Conservation (phyloP, 768 basidiomycete genomes). For the Phallus indusiatus region DNA sequence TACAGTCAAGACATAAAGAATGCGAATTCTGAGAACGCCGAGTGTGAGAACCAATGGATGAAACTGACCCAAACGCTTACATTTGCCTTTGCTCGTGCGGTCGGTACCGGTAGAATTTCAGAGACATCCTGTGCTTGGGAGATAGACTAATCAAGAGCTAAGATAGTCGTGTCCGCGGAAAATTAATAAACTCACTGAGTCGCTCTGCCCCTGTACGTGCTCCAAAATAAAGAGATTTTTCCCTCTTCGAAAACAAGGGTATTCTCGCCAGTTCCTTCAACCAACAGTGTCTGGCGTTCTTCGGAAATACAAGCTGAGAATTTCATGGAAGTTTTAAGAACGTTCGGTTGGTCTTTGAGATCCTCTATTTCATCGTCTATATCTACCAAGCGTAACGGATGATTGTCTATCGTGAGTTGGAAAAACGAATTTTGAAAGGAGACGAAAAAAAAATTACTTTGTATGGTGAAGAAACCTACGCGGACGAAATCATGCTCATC, state of each 20-base stretch:
- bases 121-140: slow-evolving; percentile 7
- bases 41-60: neutral
- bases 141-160: neutral
- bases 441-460: slow-evolving; percentile 30
- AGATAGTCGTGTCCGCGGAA: neutral
- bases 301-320: slow-evolving; percentile 31
- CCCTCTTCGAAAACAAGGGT: slow-evolving; percentile 65
- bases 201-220: slow-evolving; percentile 37
- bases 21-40: slow-evolving; percentile 43
- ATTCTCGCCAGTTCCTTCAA: slow-evolving; percentile 51
- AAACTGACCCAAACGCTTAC: slow-evolving; percentile 33
- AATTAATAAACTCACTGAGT: neutral
- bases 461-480: slow-evolving; percentile 62
- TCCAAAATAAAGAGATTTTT: slow-evolving; percentile 61
- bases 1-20: slow-evolving; percentile 71
- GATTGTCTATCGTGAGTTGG: too few relatives aligned
- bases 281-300: slow-evolving; percentile 36
- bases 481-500: slow-evolving; percentile 67
- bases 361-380: neutral
- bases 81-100: slow-evolving; percentile 72
- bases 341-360: neutral
- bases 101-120: slow-evolving; percentile 7
- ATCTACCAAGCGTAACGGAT: slow-evolving; percentile 28
- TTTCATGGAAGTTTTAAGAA: neutral
- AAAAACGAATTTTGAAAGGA: slow-evolving; percentile 21